Base-by-base conservation (phyloP, 2,329 filamentous ascomycete genomes). In the Aureobasidium sp. region DNA sequence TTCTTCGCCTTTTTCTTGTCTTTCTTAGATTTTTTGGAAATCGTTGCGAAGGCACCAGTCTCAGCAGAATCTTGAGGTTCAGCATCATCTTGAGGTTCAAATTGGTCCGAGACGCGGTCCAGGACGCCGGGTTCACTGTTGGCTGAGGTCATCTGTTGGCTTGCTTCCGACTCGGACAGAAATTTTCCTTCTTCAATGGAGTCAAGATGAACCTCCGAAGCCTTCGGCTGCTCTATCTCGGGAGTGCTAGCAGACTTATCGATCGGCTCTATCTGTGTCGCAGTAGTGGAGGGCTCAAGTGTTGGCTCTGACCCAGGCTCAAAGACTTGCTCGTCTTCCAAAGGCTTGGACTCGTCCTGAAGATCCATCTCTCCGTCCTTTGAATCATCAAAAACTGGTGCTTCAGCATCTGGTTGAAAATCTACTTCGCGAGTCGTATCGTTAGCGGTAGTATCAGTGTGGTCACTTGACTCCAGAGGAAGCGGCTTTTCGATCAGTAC, bases 1-100 rank as follows among this genome's bases (percentile, higher is more conserved):
- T 69, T 69, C 61, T 70, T 69, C 49, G 62, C 65, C 55, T 67
- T 67, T 15, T 58, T 60, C 48, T 66, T 69, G 49, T 62, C 63
- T 55, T 64, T 69, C 45, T 64, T 65, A 50, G 66, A 65, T 37
- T 50, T 65, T 16, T 47, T 52, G 21, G 60, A 41, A 9, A 62
- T 45, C 49, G 57, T 60, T 29, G 49, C 34, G n/a, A 29, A 48
- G 5, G n/a, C n/a, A 34, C 15, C 15, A 2, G 45, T 7, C 8
- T 48, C 45, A n/a, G 16, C 45, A 30, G 27, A 10, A 29, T 6
- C 45, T 10, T 42, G 25, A 9, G 52, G 4, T 16, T 27, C 50
- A 32, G 3, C 37, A 32, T 5, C 11, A 37, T n/a, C 27, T 11
- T 32, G 53, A 29, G 3, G 25, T 21, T 32, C n/a, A 11, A 39